Percentiles rank a stretch among this genome's conserved stretches.
phyloP scores from a whole-genome alignment of 2,329 filamentous ascomycete genomes.

The Aspergillus tanneri region DNA sequence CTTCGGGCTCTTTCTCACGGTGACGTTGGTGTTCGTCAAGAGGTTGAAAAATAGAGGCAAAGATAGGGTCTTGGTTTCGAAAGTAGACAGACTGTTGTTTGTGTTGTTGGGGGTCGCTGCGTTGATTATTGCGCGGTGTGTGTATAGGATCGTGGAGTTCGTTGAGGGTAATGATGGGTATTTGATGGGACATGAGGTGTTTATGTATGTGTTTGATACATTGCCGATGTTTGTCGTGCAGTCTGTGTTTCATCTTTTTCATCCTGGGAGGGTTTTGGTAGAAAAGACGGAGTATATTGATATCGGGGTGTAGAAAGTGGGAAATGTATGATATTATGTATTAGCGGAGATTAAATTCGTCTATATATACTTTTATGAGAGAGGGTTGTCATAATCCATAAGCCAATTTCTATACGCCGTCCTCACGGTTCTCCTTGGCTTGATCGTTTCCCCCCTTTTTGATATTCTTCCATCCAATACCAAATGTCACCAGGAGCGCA shows the following conservation, averaged over 20 bases:
- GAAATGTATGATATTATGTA: neutral
- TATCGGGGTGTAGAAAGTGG: no score
- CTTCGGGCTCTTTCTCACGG: neutral
- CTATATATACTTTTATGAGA: neutral
- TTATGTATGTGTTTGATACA: conserved; percentile 14
- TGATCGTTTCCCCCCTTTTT: neutral
- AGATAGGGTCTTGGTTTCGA: neutral
- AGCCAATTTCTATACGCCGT: neutral
- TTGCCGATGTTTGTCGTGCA: conserved; percentile 16
- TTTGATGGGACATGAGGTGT: conserved; percentile 7
- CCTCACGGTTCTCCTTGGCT: neutral
- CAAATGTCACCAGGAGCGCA: conserved; percentile 20
- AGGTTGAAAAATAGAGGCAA: neutral
- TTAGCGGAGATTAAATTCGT: neutral
- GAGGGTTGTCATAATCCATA: neutral
- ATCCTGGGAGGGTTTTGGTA: conserved; percentile 3
- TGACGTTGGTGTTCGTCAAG: neutral
- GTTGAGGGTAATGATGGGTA: neutral
- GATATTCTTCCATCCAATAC: conserved; percentile 31
- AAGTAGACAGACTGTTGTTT: neutral
- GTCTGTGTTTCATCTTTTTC: conserved; percentile 9
- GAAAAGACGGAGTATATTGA: neutral
- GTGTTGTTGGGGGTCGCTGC: neutral
- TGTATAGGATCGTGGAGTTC: conserved; percentile 9
- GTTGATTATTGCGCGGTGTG: conserved; percentile 12